Percentiles rank a stretch among this genome's conserved stretches.
phyloP scores from a whole-genome alignment of 306 rosid genomes.

The Cicer arietinum region DNA sequence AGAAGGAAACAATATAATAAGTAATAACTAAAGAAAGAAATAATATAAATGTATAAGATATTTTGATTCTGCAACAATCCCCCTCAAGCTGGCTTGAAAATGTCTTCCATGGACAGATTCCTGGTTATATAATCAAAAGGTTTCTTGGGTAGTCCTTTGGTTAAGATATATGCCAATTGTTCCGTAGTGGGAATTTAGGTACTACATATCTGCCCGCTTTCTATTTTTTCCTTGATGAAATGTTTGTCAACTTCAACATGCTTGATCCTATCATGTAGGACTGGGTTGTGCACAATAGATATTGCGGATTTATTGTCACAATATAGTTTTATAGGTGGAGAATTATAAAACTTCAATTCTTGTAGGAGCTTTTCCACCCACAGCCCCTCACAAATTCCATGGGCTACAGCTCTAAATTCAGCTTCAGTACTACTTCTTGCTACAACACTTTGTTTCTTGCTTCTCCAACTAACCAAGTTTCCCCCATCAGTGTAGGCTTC shows the following conservation, averaged over 20 bases:
- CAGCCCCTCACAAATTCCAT: background rate
- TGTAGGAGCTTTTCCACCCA: background rate
- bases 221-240: background rate
- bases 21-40: no score
- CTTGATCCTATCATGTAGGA: background rate
- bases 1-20: no score
- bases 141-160: background rate
- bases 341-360: background rate
- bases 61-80: background rate
- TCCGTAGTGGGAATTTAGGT: background rate
- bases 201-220: background rate
- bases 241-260: background rate
- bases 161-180: background rate
- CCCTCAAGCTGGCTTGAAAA: slow-evolving; percentile 3
- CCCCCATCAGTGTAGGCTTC: background rate
- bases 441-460: background rate
- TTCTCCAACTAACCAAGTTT: background rate
- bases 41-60: no score
- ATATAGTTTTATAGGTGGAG: slow-evolving; percentile 1
- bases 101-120: background rate
- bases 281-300: background rate
- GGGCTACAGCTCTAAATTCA: background rate
- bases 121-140: background rate
- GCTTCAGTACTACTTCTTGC: background rate
- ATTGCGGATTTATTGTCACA: background rate